Evolutionary conservation across 768 basidiomycete species (phyloP).

Genomic region (Macrolepiota fuliginosa): DNA sequence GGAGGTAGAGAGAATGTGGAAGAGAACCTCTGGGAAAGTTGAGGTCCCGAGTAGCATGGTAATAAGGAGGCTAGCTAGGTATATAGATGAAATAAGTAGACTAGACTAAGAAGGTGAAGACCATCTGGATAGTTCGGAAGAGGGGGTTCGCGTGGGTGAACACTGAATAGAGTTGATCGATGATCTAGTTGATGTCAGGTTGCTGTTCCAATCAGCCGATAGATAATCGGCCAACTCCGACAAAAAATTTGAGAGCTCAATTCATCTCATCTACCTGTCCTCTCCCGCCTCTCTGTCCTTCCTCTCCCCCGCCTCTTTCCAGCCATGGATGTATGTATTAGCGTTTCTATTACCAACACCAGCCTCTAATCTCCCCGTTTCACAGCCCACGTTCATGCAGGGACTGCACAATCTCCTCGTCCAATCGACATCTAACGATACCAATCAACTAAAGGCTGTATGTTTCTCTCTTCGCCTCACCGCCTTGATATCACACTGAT

Average conservation of each 20-base stretch:
- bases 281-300: constrained; percentile 25
- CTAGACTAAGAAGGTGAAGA: constrained; percentile 7
- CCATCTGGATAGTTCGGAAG: not conserved
- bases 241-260: constrained; percentile 42
- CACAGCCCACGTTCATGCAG: constrained; percentile 72
- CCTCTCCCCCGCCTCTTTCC: constrained; percentile 24
- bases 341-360: constrained; percentile 9
- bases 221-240: constrained; percentile 53
- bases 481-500: constrained; percentile 5
- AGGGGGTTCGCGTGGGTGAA: not conserved
- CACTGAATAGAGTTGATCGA: constrained; percentile 14
- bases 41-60: not conserved
- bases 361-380: constrained; percentile 19
- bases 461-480: constrained; percentile 28
- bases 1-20: not conserved
- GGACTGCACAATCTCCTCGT: constrained; percentile 81
- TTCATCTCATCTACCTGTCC: constrained; percentile 17
- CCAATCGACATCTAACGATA: constrained; percentile 87
- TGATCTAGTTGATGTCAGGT: constrained; percentile 1
- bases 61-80: not conserved
- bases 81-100: not conserved
- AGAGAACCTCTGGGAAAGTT: not conserved
- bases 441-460: constrained; percentile 84
- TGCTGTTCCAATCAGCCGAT: constrained; percentile 18
- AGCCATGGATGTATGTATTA: constrained; percentile 49